Conservation (phyloP, 2,329 filamentous ascomycete genomes). For the Didymella arachidicola region DNA sequence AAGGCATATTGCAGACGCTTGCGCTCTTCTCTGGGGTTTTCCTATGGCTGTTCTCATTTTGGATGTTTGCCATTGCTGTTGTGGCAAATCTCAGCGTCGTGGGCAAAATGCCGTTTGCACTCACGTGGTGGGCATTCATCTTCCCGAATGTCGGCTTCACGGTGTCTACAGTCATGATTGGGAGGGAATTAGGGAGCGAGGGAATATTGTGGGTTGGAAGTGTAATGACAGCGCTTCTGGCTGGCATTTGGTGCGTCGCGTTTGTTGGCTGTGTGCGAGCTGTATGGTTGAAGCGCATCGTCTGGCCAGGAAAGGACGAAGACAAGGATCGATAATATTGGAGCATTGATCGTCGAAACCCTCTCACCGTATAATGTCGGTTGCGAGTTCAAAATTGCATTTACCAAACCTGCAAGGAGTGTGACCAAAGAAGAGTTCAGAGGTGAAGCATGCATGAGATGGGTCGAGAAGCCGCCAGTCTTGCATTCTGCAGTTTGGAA, state of each 20-base stretch:
- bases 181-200: conserved; percentile 41
- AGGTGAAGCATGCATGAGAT: too few species aligned
- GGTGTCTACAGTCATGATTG: conserved; percentile 48
- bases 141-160: conserved; percentile 54
- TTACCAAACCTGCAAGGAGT: too few species aligned
- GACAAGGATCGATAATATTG: conserved; percentile 30
- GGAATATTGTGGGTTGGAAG: conserved; percentile 51
- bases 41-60: conserved; percentile 68
- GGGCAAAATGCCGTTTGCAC: conserved; percentile 57
- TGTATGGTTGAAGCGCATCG: conserved; percentile 59
- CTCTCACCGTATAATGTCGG: too few species aligned
- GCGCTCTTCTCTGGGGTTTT: conserved; percentile 59
- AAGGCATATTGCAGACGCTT: conserved; percentile 50
- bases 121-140: conserved; percentile 66
- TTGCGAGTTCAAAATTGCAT: too few species aligned
- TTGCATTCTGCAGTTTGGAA: too few species aligned
- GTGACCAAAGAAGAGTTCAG: too few species aligned
- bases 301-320: conserved; percentile 59
- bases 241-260: conserved; percentile 62
- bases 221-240: conserved; percentile 59
- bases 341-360: too few species aligned
- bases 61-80: conserved; percentile 57
- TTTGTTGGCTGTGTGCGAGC: conserved; percentile 58
- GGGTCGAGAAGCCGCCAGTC: too few species aligned
- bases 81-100: conserved; percentile 33